Base-by-base conservation (phyloP, 2,329 filamentous ascomycete genomes). In the Diaporthe citrichinensis region DNA sequence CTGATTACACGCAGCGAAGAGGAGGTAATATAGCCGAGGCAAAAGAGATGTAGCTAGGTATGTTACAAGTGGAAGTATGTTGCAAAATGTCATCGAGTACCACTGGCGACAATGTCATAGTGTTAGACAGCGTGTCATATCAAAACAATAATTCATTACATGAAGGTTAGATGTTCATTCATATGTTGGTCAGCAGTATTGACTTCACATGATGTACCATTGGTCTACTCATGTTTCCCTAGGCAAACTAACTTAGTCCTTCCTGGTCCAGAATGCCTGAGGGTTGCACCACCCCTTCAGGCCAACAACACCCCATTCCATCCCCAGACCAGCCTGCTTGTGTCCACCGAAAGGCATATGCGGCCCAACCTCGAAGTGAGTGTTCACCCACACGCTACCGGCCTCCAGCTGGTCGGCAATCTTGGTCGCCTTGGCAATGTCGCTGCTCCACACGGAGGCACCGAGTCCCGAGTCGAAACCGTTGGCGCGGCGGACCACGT, bases 371-470 rank as follows among this genome's bases (percentile, higher is more conserved):
- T 84, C 82, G 20, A 84, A 83, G 76, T 86, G 84, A 0, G 80
- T 79, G 81, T 91, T 91, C 76, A 91, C 83, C 81, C 87, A 91
- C 23, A 91, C 87, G 53, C 83, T 89, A 6, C 90, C 90, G 12
- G 88, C 86, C 79, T 90, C 84, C 23, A 91, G 81, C 41, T 84
- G 80, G 58, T 83, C 81, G 2, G 85, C 88, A 71, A 91, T 85
- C 61, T 83, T 80, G 75, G 84, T 81, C 2, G 88, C 89, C 72
- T 85, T 84, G 73, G 82, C 84, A 20, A 87, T 78, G 80, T 90
- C 87, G 67, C 84, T 84, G 65, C 82, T 82, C 86, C 87, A 91
- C 25, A 91, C 88, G 34, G 86, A 89, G 57, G 88, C 88, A 57
- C 87, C 89, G 1, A 91, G 86, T 65, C 88, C 89, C 8, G 85